Evolutionary conservation across 192 early-diverging fungal species (phyloP), one percentile per base, ranked within the genome.

Genomic region (Podila clonocystis): DNA sequence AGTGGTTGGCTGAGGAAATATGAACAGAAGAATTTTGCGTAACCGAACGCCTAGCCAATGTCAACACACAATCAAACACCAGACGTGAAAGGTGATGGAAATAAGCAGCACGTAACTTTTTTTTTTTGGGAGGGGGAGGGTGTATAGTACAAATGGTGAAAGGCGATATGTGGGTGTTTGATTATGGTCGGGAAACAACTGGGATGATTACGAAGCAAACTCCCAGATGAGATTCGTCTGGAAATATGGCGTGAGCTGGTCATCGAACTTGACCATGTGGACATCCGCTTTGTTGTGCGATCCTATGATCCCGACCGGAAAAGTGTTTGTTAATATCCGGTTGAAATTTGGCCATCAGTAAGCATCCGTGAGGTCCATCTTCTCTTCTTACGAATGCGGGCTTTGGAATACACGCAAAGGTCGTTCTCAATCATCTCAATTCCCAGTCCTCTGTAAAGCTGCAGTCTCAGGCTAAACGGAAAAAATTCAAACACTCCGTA

Each of bases 371-470:
- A 58, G 6, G 12, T 11, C 22, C 24, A 24, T 20, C 15, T 15
- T 67, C 69, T 8, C 15, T 15, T 63, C 80, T 82, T 75, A 82
- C 82, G 69, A 45, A 83, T 69, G 20, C 82, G 70, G 6, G 82
- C 82, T 45, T 73, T 83, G 22, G 75, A 59, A 52, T 77, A 83
- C 0, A 57, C 62, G 15, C 82, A 74, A 9, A 73, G 49, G 3
- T 76, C 82, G 22, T 77, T 72, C 63, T 83, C 82, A 63, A 83
- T 61, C 66, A 83, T 72, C 69, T 83, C 82, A 30, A 83, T 77
- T 13, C 82, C 82, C 22, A 83, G 60, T 64, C 74, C 74, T 68
- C 82, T 67, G 64, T 83, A 83, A 33, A 83, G 36, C 22, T 83
- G 82, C 9, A 83, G 63, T 15, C 72, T 74, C 4, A 83, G 62